phyloP scores from a whole-genome alignment of 306 rosid genomes.

The Lathyrus oleraceus region DNA sequence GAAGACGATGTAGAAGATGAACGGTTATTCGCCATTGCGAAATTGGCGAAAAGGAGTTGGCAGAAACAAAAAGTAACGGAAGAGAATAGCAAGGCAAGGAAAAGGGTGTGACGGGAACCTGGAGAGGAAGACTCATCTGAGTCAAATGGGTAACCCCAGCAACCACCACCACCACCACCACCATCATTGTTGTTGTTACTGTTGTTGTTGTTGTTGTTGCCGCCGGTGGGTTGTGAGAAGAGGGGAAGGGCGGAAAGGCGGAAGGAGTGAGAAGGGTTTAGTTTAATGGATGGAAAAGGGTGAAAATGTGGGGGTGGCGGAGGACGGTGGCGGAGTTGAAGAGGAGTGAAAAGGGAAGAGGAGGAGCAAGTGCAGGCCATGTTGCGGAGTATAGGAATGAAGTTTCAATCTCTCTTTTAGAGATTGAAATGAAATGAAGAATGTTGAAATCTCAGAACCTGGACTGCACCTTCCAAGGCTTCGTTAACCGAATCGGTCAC shows the following conservation, averaged over 20 bases:
- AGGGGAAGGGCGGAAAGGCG: conserved; percentile 34
- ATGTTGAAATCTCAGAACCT: not conserved
- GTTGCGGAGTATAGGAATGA: not conserved
- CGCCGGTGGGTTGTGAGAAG: conserved; percentile 11
- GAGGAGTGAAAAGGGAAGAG: conserved; percentile 26
- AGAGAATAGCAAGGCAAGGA: conserved; percentile 43
- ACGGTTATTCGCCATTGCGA: conserved; percentile 53
- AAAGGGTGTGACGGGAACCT: conserved; percentile 35
- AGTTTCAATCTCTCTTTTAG: not conserved
- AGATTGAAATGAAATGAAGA: conserved; percentile 17
- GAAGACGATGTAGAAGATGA: conserved; percentile 9
- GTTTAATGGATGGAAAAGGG: conserved; percentile 10
- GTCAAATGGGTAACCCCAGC: conserved; percentile 48
- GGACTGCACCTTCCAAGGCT: not conserved
- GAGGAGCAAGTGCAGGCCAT: conserved; percentile 40
- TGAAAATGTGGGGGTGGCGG: conserved; percentile 5
- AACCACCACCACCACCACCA: conserved; percentile 30
- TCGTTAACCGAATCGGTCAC: not conserved
- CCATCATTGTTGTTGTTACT: conserved; percentile 8
- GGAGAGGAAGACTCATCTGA: conserved; percentile 42
- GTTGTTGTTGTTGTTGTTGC: not conserved
- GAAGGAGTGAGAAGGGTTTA: conserved; percentile 28
- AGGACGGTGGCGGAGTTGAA: conserved; percentile 14
- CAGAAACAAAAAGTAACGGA: conserved; percentile 51
- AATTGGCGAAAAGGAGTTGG: conserved; percentile 54